Percentiles rank a stretch among this genome's conserved stretches.
These are phyloP conservation scores for Cyclostephanos tholiformis DNA, from an alignment of 108 stramenopile genomes.

Conservation along the genomic window DNA sequence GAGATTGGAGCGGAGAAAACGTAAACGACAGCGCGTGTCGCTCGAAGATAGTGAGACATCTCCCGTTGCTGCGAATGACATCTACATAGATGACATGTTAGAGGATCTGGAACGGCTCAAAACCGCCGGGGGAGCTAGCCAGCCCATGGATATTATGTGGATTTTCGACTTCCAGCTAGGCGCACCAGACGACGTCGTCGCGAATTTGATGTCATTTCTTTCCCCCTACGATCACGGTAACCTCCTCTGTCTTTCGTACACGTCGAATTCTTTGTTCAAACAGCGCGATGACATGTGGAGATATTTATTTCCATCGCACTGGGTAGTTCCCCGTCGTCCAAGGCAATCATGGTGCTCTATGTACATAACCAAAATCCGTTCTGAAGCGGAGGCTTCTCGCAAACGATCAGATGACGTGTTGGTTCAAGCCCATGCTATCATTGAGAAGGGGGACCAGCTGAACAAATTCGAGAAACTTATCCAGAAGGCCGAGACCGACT, in stretches of 20 bases:
- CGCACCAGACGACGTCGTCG: slow-evolving; percentile 74
- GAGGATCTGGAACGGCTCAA: slow-evolving; percentile 55
- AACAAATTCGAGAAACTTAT: slow-evolving; percentile 73
- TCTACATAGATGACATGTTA: slow-evolving; percentile 69
- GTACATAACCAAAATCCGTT: slow-evolving; percentile 61
- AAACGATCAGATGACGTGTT: slow-evolving; percentile 76
- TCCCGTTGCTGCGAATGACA: slow-evolving; percentile 40
- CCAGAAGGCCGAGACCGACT: slow-evolving; percentile 57
- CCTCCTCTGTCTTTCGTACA: slow-evolving; percentile 57
- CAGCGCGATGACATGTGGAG: slow-evolving; percentile 67
- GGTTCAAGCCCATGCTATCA: slow-evolving; percentile 43
- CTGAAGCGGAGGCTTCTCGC: slow-evolving; percentile 54
- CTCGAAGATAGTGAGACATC: neutral
- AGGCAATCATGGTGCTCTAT: slow-evolving; percentile 80
- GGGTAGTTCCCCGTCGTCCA: slow-evolving; percentile 78
- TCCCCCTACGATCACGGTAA: slow-evolving; percentile 58
- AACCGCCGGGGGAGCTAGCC: slow-evolving; percentile 8
- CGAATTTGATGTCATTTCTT: slow-evolving; percentile 56
- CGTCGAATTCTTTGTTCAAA: slow-evolving; percentile 43
- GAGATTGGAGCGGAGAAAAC: slow-evolving; percentile 62
- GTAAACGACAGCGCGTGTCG: slow-evolving; percentile 36
- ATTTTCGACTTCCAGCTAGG: slow-evolving; percentile 63
- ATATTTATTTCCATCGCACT: slow-evolving; percentile 65
- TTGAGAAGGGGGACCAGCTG: slow-evolving; percentile 71
- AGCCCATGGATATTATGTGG: slow-evolving; percentile 62